A percentile compares a stretch with the other conserved stretches of the same genome.
phyloP scores from a whole-genome alignment of 2,329 filamentous ascomycete genomes.

The Colletotrichum tabaci region DNA sequence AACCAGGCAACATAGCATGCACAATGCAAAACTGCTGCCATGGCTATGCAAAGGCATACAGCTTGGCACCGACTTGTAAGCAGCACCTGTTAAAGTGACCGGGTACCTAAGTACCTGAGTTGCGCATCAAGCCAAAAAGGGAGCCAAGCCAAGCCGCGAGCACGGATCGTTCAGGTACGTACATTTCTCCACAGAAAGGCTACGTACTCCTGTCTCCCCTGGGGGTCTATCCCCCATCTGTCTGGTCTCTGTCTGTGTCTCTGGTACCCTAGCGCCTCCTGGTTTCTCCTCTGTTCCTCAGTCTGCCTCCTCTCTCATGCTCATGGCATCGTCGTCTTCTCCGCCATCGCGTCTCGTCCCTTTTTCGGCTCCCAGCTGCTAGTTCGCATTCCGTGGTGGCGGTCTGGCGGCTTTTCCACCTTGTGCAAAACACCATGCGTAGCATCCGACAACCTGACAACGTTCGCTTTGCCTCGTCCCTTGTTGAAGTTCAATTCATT shows the following conservation, averaged over 20 bases:
- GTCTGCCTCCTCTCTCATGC: constrained; percentile 44
- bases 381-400: constrained; percentile 4
- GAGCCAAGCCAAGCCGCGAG: constrained; percentile 10
- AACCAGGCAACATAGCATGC: background rate
- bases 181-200: too few relatives aligned
- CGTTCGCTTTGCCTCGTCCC: background rate
- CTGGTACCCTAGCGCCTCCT: background rate
- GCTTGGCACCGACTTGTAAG: too few relatives aligned
- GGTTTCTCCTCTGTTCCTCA: constrained; percentile 6
- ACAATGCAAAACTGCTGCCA: constrained; percentile 2
- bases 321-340: constrained; percentile 44
- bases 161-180: background rate
- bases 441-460: background rate
- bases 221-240: background rate
- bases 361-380: constrained; percentile 29
- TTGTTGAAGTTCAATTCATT: background rate
- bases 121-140: background rate
- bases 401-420: background rate
- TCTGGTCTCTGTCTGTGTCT: background rate
- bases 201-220: background rate
- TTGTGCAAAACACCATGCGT: background rate
- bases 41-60: background rate
- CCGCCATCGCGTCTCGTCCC: constrained; percentile 26
- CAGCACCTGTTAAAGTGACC: too few relatives aligned
- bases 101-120: too few relatives aligned